Conservation (phyloP, 441 rosid genomes). For the Syzygium malaccense region DNA sequence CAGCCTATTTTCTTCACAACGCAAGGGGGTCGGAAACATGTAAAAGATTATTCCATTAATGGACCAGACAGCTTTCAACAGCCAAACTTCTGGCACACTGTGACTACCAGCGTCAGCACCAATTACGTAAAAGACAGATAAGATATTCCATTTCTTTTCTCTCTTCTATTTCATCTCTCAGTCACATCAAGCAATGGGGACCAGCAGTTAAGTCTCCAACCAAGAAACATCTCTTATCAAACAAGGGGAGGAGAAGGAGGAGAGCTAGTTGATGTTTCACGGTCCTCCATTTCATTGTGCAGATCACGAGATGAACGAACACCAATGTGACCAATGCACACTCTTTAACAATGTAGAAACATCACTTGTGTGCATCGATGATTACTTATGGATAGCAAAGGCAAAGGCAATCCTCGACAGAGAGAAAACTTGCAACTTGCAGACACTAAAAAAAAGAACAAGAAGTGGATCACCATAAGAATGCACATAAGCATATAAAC, state of each 20-base stretch:
- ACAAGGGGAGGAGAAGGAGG: background rate
- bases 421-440: background rate
- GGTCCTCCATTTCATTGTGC: background rate
- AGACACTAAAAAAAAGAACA: background rate
- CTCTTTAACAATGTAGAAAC: background rate
- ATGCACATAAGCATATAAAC: background rate
- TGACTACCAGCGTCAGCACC: background rate
- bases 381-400: background rate
- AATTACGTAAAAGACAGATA: background rate
- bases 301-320: background rate
- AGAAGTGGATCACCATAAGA: background rate
- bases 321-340: background rate
- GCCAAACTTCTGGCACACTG: background rate
- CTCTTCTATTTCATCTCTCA: background rate
- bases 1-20: background rate
- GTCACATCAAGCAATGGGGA: background rate
- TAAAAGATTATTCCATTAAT: background rate
- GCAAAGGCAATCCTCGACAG: background rate
- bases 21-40: background rate
- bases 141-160: background rate
- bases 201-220: background rate
- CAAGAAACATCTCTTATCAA: background rate
- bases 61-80: background rate
- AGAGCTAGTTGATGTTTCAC: background rate
- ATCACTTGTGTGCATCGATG: background rate